Evolutionary conservation across 106 monocot species (phyloP).

Genomic region (Xerophyta viscosa): DNA sequence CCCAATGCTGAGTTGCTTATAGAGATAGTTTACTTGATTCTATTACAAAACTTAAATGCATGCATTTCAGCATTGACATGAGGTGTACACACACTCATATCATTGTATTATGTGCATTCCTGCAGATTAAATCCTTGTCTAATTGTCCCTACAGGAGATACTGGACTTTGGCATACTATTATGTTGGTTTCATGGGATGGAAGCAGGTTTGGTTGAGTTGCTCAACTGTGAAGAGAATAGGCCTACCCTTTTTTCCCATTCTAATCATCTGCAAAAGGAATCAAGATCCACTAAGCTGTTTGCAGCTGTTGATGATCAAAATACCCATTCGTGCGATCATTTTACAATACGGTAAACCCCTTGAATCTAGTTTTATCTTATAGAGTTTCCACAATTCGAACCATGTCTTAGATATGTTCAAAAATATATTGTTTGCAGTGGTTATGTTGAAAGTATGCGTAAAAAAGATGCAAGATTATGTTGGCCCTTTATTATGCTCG

Average conservation of each 20-base stretch:
- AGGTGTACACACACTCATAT: too few species aligned
- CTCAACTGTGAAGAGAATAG: not conserved
- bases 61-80: too few species aligned
- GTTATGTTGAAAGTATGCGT: constrained; percentile 47
- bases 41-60: too few species aligned
- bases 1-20: too few species aligned
- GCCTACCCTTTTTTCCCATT: constrained; percentile 7
- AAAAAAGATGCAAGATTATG: constrained; percentile 32
- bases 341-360: constrained; percentile 42
- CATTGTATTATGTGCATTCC: too few species aligned
- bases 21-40: too few species aligned
- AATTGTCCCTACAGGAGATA: too few species aligned
- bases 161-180: too few species aligned
- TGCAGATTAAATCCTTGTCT: too few species aligned
- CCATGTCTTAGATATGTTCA: not conserved
- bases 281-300: constrained; percentile 1
- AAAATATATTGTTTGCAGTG: constrained; percentile 22
- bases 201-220: constrained; percentile 6
- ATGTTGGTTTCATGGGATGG: constrained; percentile 21
- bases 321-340: constrained; percentile 22
- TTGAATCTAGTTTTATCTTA: not conserved
- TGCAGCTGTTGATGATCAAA: constrained; percentile 4
- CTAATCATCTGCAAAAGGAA: not conserved
- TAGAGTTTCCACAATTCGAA: not conserved
- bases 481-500: constrained; percentile 32